A percentile compares a stretch with the other conserved stretches of the same genome.
phyloP scores from a whole-genome alignment of 768 basidiomycete species.

The Mycena sanguinolenta region DNA sequence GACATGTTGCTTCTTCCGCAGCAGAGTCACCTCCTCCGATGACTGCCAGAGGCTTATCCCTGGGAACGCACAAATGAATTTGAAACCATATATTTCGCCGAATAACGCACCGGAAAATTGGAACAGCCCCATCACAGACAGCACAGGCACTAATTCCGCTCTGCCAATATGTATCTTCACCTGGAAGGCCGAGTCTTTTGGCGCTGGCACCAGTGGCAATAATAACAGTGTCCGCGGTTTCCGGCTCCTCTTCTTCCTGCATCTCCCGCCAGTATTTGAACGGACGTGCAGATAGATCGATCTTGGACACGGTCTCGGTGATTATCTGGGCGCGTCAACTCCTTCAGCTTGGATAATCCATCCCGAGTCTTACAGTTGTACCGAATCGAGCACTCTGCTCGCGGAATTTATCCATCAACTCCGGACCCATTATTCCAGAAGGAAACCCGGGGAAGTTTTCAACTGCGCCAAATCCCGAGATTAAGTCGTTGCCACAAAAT shows the following conservation, averaged over 20 bases:
- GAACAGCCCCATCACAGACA: constrained; percentile 98
- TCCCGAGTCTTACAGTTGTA: constrained; percentile 55
- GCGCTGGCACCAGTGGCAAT: constrained; percentile 98
- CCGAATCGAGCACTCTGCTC: constrained; percentile 95
- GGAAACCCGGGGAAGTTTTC: constrained; percentile 99
- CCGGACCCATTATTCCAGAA: constrained; percentile 91
- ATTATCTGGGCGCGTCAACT: constrained; percentile 66
- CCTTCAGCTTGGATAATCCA: background rate
- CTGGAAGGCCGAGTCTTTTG: constrained; percentile 89
- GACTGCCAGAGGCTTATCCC: constrained; percentile 96
- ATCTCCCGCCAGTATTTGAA: constrained; percentile 98
- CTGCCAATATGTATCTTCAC: constrained; percentile 98
- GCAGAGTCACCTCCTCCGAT: constrained; percentile 99
- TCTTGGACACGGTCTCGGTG: constrained; percentile 96
- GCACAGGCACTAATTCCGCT: constrained; percentile 98
- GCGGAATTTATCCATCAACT: constrained; percentile 99
- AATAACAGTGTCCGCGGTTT: constrained; percentile 94
- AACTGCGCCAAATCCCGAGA: constrained; percentile 65
- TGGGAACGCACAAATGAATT: constrained; percentile 45
- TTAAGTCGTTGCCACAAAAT: constrained; percentile 7
- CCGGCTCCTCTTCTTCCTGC: constrained; percentile 84
- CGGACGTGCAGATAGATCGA: constrained; percentile 92
- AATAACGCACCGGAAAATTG: constrained; percentile 85
- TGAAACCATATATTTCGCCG: background rate
- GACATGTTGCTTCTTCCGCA: constrained; percentile 97